Conservation (phyloP, 768 basidiomycete genomes). For the Hygrocybe coccinea region DNA sequence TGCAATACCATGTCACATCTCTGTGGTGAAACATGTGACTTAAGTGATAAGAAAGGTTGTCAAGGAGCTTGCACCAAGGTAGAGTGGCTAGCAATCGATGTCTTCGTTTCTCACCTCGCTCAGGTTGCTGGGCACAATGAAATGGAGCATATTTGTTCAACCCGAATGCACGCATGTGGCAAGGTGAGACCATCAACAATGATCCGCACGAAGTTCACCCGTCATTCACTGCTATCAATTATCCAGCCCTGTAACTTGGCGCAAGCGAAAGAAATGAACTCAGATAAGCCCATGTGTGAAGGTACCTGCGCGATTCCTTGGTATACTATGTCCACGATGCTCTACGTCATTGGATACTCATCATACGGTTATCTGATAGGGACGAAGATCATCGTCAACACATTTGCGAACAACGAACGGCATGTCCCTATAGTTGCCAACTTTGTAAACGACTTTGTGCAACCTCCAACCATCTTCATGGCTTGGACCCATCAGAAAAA, state of each 20-base stretch:
- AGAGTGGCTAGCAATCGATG: slow-evolving; percentile 10
- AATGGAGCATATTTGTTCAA: slow-evolving; percentile 45
- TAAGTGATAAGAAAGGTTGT: slow-evolving; percentile 47
- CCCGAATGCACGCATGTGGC: slow-evolving; percentile 50
- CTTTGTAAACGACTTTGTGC: slow-evolving; percentile 56
- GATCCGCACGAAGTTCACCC: not conserved
- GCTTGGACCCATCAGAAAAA: slow-evolving; percentile 31
- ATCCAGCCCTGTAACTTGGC: slow-evolving; percentile 41
- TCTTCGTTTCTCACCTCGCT: not conserved
- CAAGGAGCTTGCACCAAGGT: slow-evolving; percentile 49
- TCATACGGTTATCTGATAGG: slow-evolving; percentile 38
- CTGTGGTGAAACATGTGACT: slow-evolving; percentile 49
- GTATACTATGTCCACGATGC: slow-evolving; percentile 20
- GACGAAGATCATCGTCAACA: slow-evolving; percentile 43
- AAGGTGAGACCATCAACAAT: slow-evolving; percentile 28
- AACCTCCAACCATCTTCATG: slow-evolving; percentile 48
- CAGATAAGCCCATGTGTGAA: slow-evolving; percentile 36
- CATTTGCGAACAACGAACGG: slow-evolving; percentile 42
- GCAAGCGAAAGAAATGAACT: slow-evolving; percentile 24
- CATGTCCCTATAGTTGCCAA: slow-evolving; percentile 51
- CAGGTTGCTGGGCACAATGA: slow-evolving; percentile 13
- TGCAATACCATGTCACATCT: slow-evolving; percentile 48
- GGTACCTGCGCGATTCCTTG: slow-evolving; percentile 42
- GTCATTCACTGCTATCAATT: slow-evolving; percentile 6
- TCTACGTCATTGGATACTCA: not conserved